These are phyloP conservation scores for Diaporthe ampelina DNA, from an alignment of 2,329 filamentous ascomycete species.

Conservation along the genomic window DNA sequence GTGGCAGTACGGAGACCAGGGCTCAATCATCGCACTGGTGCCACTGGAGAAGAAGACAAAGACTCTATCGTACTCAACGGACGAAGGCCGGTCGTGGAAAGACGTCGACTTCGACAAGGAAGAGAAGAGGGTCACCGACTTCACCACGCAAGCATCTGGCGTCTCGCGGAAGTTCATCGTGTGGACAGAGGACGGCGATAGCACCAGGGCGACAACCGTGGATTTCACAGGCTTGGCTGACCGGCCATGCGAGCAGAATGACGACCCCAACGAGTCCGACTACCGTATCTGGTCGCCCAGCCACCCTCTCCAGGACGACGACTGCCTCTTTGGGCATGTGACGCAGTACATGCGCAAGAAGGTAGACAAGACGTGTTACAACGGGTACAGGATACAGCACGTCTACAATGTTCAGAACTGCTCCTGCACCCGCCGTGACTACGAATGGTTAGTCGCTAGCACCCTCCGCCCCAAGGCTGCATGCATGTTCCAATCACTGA, in stretches of 20 bases:
- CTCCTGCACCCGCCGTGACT: conserved; percentile 86
- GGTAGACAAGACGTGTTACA: conserved; percentile 83
- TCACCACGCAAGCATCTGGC: conserved; percentile 91
- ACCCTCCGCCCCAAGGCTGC: neutral
- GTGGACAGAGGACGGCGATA: conserved; percentile 78
- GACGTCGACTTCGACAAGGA: conserved; percentile 80
- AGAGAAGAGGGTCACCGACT: conserved; percentile 80
- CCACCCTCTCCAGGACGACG: conserved; percentile 82
- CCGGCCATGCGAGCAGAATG: conserved; percentile 78
- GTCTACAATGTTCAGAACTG: conserved; percentile 84
- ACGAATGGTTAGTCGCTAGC: conserved; percentile 82
- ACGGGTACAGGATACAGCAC: conserved; percentile 78
- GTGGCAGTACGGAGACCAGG: conserved; percentile 97
- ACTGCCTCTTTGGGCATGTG: conserved; percentile 93
- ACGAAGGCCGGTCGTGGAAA: conserved; percentile 86
- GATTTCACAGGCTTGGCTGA: conserved; percentile 89
- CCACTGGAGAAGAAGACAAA: conserved; percentile 77
- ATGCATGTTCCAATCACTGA: conserved; percentile 46
- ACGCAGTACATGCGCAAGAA: conserved; percentile 94
- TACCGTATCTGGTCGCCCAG: conserved; percentile 91
- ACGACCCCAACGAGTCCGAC: conserved; percentile 69
- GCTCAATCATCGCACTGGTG: conserved; percentile 91
- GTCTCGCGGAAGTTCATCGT: conserved; percentile 92
- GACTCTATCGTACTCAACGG: conserved; percentile 79
- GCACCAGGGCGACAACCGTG: conserved; percentile 82